Percentiles rank a stretch among this genome's conserved stretches.
Conservation (phyloP, 805 yeast genomes). For the Lipomyces mesembrius region DNA sequence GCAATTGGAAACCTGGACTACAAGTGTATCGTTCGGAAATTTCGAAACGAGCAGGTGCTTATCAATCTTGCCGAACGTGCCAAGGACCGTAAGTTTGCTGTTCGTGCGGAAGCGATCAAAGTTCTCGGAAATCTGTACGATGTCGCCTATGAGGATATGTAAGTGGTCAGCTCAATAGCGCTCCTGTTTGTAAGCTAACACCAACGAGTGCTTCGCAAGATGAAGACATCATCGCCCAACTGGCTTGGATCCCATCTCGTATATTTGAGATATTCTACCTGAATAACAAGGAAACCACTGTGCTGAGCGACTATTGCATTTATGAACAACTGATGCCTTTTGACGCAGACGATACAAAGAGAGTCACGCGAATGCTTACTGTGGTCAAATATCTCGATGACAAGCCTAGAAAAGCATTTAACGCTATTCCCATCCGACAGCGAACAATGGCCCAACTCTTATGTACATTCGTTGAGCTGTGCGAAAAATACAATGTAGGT, state of each 20-base stretch:
- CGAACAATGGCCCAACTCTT: constrained; percentile 61
- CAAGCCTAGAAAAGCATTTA: constrained; percentile 65
- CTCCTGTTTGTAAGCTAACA: background rate
- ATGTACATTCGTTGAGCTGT: constrained; percentile 53
- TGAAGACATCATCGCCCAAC: constrained; percentile 44
- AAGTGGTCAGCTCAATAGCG: background rate
- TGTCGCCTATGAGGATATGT: constrained; percentile 47
- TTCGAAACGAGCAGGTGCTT: constrained; percentile 56
- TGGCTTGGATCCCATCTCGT: constrained; percentile 65
- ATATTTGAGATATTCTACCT: constrained; percentile 71
- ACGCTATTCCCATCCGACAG: constrained; percentile 73
- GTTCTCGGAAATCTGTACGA: constrained; percentile 62
- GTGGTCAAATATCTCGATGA: constrained; percentile 57
- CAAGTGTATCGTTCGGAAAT: constrained; percentile 52
- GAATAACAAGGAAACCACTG: constrained; percentile 68
- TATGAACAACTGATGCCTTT: constrained; percentile 67
- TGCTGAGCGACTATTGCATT: constrained; percentile 63
- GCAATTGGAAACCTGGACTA: constrained; percentile 54
- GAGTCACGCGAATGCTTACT: constrained; percentile 60
- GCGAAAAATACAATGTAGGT: constrained; percentile 53
- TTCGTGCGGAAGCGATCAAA: constrained; percentile 63
- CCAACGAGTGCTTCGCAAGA: constrained; percentile 38
- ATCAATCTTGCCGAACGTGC: constrained; percentile 63
- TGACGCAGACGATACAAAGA: constrained; percentile 47
- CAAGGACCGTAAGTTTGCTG: constrained; percentile 70